Percentiles rank a stretch among this genome's conserved stretches.
Conservation (phyloP, 768 basidiomycete species). For the Russula ochroleuca region DNA sequence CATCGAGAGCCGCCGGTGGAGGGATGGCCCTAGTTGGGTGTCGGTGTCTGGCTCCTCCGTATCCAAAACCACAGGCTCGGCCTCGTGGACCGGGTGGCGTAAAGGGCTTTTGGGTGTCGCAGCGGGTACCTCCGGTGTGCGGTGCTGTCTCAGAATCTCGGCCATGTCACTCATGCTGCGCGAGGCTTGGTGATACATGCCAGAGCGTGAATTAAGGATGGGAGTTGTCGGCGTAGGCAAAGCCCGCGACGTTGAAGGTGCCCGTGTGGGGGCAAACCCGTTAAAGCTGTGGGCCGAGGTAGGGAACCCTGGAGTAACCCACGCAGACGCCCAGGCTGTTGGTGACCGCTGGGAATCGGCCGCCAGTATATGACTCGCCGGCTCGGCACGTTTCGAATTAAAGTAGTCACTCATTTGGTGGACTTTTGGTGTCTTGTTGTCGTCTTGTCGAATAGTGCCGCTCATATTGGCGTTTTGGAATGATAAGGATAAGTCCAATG, state of each 20-base stretch:
- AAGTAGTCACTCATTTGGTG: constrained; percentile 32
- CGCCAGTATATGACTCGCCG: constrained; percentile 1
- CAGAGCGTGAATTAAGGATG: constrained; percentile 1
- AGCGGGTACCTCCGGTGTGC: constrained; percentile 7
- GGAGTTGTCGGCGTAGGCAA: constrained; percentile 32
- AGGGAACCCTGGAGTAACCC: constrained; percentile 21
- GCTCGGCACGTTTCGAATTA: constrained; percentile 26
- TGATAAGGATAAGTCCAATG: constrained; percentile 28
- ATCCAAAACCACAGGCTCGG: constrained; percentile 5
- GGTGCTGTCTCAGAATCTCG: constrained; percentile 15
- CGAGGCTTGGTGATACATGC: constrained; percentile 25
- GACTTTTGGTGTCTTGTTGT: constrained; percentile 20
- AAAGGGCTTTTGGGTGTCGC: constrained; percentile 16
- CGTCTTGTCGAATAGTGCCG: constrained; percentile 15
- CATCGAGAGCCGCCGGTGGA: constrained; percentile 64
- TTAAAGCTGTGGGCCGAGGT: constrained; percentile 6
- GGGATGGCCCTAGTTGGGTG: constrained; percentile 35
- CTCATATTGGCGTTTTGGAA: constrained; percentile 20
- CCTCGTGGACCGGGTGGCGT: background rate
- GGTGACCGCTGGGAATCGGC: background rate
- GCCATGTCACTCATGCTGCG: constrained; percentile 26
- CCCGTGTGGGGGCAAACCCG: background rate
- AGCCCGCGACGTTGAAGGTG: constrained; percentile 20
- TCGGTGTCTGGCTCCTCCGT: constrained; percentile 8
- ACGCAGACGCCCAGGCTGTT: constrained; percentile 1